phyloP scores from a whole-genome alignment of 1,284 basidiomycete species.

The Trametes hirsuta region DNA sequence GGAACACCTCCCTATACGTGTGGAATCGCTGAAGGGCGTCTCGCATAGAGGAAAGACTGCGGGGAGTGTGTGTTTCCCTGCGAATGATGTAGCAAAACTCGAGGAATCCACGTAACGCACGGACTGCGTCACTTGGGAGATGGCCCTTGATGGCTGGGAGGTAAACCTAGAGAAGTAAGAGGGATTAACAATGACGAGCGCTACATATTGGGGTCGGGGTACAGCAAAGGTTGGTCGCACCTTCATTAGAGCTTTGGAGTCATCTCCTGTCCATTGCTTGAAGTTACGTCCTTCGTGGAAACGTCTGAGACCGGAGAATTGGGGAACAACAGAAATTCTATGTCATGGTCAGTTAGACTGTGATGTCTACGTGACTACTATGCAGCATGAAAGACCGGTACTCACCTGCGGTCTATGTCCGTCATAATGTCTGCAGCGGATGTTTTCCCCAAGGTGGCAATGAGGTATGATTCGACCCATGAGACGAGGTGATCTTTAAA shows the following conservation, averaged over 20 bases:
- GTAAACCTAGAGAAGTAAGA: not conserved
- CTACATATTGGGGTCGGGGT: too few relatives aligned
- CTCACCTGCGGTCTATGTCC: not conserved
- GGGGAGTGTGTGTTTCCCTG: not conserved
- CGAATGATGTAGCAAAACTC: not conserved
- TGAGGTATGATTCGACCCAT: not conserved
- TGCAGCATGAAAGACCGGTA: not conserved
- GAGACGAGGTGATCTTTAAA: not conserved
- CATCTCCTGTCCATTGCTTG: constrained; percentile 26
- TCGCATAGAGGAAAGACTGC: not conserved
- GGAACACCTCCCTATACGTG: constrained; percentile 18
- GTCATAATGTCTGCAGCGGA: not conserved
- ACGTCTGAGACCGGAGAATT: not conserved
- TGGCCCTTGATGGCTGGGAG: not conserved
- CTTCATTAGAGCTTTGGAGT: constrained; percentile 28
- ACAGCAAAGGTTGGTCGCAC: not conserved
- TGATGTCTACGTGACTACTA: not conserved
- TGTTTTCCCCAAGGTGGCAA: not conserved
- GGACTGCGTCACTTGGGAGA: not conserved
- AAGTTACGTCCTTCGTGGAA: not conserved
- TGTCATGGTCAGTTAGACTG: constrained; percentile 5
- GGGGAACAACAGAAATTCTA: constrained; percentile 13
- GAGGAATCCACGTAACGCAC: not conserved
- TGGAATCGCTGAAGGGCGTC: constrained; percentile 9
- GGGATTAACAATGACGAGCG: not conserved